Conservation (phyloP, 371 early-diverging fungal species). For the Mycotypha africana region DNA sequence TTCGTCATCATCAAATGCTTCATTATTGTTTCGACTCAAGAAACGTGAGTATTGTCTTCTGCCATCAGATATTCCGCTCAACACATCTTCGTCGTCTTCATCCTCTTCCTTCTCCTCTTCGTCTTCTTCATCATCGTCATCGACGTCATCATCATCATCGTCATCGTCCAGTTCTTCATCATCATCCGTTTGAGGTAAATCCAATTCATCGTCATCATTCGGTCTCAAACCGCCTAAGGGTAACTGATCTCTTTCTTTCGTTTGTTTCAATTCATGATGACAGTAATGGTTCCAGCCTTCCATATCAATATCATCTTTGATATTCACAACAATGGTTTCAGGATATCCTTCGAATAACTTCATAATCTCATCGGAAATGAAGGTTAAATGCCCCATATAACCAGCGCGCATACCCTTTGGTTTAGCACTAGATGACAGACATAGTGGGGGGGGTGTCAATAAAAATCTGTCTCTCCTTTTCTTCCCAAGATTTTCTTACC, state of each 20-base stretch:
- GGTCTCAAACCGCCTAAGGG: constrained; percentile 85
- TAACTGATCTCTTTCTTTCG: constrained; percentile 79
- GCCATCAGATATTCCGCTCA: too few species aligned
- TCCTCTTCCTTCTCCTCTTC: neutral
- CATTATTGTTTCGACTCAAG: constrained; percentile 22
- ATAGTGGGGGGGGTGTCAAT: neutral
- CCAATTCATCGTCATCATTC: constrained; percentile 29
- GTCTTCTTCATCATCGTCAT: too few species aligned
- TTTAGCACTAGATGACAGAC: constrained; percentile 33
- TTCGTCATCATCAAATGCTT: constrained; percentile 29
- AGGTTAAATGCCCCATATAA: constrained; percentile 94
- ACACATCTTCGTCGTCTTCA: constrained; percentile 16
- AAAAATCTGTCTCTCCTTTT: neutral
- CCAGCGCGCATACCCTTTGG: constrained; percentile 88
- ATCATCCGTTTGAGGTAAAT: constrained; percentile 20
- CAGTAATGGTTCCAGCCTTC: constrained; percentile 88
- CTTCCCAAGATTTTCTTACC: constrained; percentile 15
- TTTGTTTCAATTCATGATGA: constrained; percentile 69
- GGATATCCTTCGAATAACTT: constrained; percentile 71
- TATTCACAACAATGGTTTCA: constrained; percentile 44
- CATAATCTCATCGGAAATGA: constrained; percentile 91
- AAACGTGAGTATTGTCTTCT: constrained; percentile 23
- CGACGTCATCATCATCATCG: too few species aligned
- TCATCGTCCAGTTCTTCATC: constrained; percentile 22
- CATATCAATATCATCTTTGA: constrained; percentile 60